phyloP scores from a whole-genome alignment of 257 asterid species.

The Forsythia suspensa region DNA sequence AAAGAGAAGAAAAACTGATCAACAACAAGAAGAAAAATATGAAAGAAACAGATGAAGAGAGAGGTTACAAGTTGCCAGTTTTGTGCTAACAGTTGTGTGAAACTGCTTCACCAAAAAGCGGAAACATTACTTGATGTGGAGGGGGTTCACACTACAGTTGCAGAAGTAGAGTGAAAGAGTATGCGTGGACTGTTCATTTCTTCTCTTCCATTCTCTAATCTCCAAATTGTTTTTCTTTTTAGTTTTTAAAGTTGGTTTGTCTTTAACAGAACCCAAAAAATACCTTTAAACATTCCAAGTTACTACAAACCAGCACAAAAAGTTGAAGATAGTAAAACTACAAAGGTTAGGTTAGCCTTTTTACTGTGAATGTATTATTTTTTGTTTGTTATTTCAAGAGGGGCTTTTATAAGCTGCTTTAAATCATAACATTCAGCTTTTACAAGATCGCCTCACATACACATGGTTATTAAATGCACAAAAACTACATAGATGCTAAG shows the following conservation, averaged over 20 bases:
- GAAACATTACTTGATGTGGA: no score
- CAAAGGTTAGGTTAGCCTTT: not conserved
- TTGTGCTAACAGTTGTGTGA: not conserved
- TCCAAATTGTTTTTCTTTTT: not conserved
- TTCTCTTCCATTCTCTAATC: not conserved
- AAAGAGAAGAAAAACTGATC: no score
- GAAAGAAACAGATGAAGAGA: not conserved
- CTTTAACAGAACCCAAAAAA: not conserved
- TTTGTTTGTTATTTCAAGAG: not conserved
- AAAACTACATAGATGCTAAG: not conserved
- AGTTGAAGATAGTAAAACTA: not conserved
- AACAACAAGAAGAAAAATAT: no score
- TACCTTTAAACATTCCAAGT: not conserved
- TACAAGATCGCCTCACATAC: not conserved
- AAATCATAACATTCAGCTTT: not conserved
- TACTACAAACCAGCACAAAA: not conserved
- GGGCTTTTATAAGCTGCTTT: not conserved
- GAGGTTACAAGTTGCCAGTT: not conserved
- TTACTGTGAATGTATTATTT: not conserved
- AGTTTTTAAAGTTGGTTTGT: not conserved
- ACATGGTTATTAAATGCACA: not conserved
- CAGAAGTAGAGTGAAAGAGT: not conserved
- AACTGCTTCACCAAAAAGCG: not conserved
- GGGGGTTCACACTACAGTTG: not conserved
- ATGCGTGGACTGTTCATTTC: not conserved